Base-by-base conservation (phyloP, 2,329 filamentous ascomycete species). In the Aureobasidium sp. region DNA sequence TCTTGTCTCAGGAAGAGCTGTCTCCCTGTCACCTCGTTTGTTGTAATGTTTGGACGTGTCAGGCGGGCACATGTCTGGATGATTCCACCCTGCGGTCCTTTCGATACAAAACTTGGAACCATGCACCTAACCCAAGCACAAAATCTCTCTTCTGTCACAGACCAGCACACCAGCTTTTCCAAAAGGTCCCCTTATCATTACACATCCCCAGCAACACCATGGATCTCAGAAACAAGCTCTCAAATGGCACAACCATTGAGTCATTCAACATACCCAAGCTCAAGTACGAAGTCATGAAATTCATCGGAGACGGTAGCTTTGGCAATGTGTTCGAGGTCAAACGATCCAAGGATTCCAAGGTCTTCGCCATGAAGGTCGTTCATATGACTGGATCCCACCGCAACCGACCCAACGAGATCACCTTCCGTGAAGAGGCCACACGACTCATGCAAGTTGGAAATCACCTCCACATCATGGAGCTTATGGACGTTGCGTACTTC, bases 301-400 rank as follows among this genome's bases (percentile, higher is more conserved):
- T 11, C n/a, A 10, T 60, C 8, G 45, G 33, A 15, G 3, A 29
- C 1, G 45, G 43, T 11, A 15, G 46, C 19, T 60, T 42, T 8
- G n/a, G 45, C 9, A 23, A n/a, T 4, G 46, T 60, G 15, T 51
- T 50, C n/a, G n/a, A 50, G 27, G 19, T 49, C 8, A 8, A 29
- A 17, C 37, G 45, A 31, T 23, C 23, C 15, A 42, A 7, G 4
- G 46, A 51, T 13, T 11, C 21, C 2, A 23, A 35, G 40, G 15
- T 60, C 4, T 43, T 60, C 15, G 57, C 57, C 25, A 42, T 60
- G 43, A 59, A 59, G 35, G 27, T 47, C 17, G 15, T 57, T 7
- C 13, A 23, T 15, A 25, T n/a, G 13, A 45, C 19, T 9, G 43
- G 43, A 15, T 15, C 8, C 4, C 51, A 55, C 7, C 51, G n/a